Evolutionary conservation across 768 basidiomycete genomes (phyloP), one percentile per base, ranked within the genome.

Genomic region (Mycena olivaceomarginata): DNA sequence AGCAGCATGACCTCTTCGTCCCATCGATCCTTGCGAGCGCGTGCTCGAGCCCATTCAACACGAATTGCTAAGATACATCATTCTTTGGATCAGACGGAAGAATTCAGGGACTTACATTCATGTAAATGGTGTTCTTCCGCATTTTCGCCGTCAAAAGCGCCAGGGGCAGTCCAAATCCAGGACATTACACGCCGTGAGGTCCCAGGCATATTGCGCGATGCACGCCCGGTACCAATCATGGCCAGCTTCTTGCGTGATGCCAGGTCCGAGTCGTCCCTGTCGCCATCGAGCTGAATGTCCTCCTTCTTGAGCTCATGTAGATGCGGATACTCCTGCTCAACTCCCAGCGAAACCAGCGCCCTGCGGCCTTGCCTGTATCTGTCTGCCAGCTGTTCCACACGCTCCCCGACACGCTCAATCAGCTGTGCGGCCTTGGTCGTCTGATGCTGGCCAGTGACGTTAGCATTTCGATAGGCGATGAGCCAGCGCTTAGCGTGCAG

Each of bases 11-110:
- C 72, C 60, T 80, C 79, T 37, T 80, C 79, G 9, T 60, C 67
- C 79, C 77, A 80, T 6, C 79, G 73, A 8, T 31, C n/a, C 37
- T 64, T 73, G 6, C 77, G 72, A 2, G 79, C 77, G 1, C 39
- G 66, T 16, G 64, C 41, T 39, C 75, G 74, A 1, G 72, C 60
- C 71, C 76, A 80, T 41, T 78, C 76, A 12, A 80, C 77, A n/a
- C 74, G 70, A 20, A 81, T 43, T 48, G 71, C 80, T 80, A 53
- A 48, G 22, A 37, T 18, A 64, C 11, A 25, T 53, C 53, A 70
- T 16, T 31, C 31, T 31, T 31, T 31, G 31, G 1, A 31, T 40
- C 37, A 40, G 25, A 39, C 16, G 40, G 7, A 31, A 31, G 41
- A 57, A 57, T 16, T 31, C 31, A 25, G 40, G 11, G 46, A 72